phyloP scores from a whole-genome alignment of 495 filamentous ascomycete genomes.

The Hypoxylon crocopeplum region DNA sequence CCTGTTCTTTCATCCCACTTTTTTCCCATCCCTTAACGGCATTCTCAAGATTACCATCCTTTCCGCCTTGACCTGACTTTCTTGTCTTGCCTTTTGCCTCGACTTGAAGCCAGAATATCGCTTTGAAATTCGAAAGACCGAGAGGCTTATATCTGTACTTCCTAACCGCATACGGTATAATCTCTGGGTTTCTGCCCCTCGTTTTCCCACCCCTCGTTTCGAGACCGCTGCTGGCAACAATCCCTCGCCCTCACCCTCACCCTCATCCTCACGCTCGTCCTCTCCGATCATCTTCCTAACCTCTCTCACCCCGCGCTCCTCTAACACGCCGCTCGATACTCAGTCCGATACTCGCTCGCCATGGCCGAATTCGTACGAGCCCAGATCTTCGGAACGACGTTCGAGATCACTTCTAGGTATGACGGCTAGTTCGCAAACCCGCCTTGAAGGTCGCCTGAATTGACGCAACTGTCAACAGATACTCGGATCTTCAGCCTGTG shows the following conservation, averaged over 20 bases:
- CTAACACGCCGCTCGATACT: constrained; percentile 39
- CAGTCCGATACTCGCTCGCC: too few relatives aligned
- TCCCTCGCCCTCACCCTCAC: constrained; percentile 17
- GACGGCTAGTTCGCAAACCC: constrained; percentile 29
- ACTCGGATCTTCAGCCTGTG: constrained; percentile 96
- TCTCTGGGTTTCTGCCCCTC: constrained; percentile 29
- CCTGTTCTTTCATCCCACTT: constrained; percentile 38
- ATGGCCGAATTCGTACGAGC: constrained; percentile 99
- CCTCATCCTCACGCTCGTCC: background rate
- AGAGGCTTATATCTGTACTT: too few relatives aligned
- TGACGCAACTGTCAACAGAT: constrained; percentile 61
- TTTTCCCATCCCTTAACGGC: constrained; percentile 31
- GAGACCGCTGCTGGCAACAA: constrained; percentile 22
- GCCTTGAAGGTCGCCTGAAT: constrained; percentile 10
- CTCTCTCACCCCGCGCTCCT: constrained; percentile 3
- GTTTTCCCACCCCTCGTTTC: constrained; percentile 29
- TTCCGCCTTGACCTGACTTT: background rate
- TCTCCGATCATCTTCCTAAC: constrained; percentile 17
- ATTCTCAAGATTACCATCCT: constrained; percentile 32
- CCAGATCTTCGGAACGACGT: constrained; percentile 99
- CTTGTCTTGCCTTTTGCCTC: background rate
- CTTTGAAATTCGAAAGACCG: too few relatives aligned
- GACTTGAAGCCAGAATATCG: too few relatives aligned
- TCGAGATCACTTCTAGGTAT: constrained; percentile 99
- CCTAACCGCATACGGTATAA: constrained; percentile 19